Percentiles rank a stretch among this genome's conserved stretches.
Conservation (phyloP, 2,329 filamentous ascomycete genomes). For the Aspergillus aculeatus region DNA sequence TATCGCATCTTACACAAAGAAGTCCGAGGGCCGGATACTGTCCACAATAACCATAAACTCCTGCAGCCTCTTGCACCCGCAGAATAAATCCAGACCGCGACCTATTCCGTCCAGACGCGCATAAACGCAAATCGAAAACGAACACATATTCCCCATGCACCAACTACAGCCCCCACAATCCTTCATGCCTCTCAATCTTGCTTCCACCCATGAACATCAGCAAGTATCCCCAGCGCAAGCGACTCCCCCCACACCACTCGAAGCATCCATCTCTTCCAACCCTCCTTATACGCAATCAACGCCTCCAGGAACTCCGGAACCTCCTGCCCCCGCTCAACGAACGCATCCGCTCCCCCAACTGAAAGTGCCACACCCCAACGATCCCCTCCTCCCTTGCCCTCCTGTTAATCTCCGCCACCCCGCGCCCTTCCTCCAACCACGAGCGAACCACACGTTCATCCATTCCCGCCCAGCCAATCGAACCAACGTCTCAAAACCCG, state of each 20-base stretch:
- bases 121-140: too few relatives aligned
- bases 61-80: too few relatives aligned
- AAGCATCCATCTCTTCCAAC: background rate
- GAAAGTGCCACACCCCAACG: constrained; percentile 21
- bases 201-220: background rate
- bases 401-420: constrained; percentile 10
- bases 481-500: constrained; percentile 12
- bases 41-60: too few relatives aligned
- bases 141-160: too few relatives aligned
- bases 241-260: background rate
- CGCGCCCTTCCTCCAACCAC: constrained; percentile 14
- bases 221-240: background rate
- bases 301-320: constrained; percentile 19
- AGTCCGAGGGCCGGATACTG: too few relatives aligned
- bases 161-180: too few relatives aligned
- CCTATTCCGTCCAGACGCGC: too few relatives aligned
- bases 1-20: too few relatives aligned
- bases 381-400: constrained; percentile 12
- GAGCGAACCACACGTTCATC: constrained; percentile 6
- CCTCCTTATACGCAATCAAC: constrained; percentile 12
- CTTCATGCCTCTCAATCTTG: too few relatives aligned
- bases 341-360: constrained; percentile 10
- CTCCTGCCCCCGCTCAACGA: constrained; percentile 17
- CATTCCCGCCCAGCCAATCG: constrained; percentile 10
- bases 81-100: too few relatives aligned